These are phyloP conservation scores for Fusarium sarcochroum DNA, from an alignment of 2,329 filamentous ascomycete genomes.

Conservation along the genomic window DNA sequence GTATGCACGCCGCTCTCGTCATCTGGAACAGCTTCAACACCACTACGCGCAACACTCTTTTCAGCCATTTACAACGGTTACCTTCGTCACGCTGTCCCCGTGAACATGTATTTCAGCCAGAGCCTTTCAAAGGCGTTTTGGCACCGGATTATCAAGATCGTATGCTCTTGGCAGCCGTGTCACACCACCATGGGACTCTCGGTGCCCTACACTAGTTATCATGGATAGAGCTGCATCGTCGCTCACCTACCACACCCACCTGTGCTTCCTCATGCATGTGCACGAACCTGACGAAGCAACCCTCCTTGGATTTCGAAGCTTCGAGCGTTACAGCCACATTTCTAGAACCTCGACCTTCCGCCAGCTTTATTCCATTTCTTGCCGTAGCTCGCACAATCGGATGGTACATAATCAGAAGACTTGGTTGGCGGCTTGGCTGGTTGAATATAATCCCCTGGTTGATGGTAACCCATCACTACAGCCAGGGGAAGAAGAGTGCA, in stretches of 20 bases:
- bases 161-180: constrained; percentile 26
- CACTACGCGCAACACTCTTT: constrained; percentile 24
- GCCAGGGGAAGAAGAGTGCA: constrained; percentile 3
- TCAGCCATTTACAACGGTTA: constrained; percentile 31
- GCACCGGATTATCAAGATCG: constrained; percentile 1
- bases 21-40: constrained; percentile 44
- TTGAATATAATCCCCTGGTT: constrained; percentile 18
- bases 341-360: constrained; percentile 35
- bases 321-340: constrained; percentile 37
- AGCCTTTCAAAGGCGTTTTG: neutral
- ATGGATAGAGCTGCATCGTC: constrained; percentile 18
- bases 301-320: constrained; percentile 27
- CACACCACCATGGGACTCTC: constrained; percentile 26
- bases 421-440: constrained; percentile 9
- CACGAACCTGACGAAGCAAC: constrained; percentile 26
- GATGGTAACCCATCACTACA: constrained; percentile 23
- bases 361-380: constrained; percentile 14
- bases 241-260: constrained; percentile 12
- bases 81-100: constrained; percentile 25
- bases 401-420: constrained; percentile 20
- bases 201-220: constrained; percentile 20
- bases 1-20: constrained; percentile 46
- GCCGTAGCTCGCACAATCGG: constrained; percentile 6
- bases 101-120: neutral
- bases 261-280: constrained; percentile 29